A percentile compares a stretch with the other conserved stretches of the same genome.
These are phyloP conservation scores for Fraxinus baroniana DNA, from an alignment of 305 asterid genomes.

Conservation along the genomic window DNA sequence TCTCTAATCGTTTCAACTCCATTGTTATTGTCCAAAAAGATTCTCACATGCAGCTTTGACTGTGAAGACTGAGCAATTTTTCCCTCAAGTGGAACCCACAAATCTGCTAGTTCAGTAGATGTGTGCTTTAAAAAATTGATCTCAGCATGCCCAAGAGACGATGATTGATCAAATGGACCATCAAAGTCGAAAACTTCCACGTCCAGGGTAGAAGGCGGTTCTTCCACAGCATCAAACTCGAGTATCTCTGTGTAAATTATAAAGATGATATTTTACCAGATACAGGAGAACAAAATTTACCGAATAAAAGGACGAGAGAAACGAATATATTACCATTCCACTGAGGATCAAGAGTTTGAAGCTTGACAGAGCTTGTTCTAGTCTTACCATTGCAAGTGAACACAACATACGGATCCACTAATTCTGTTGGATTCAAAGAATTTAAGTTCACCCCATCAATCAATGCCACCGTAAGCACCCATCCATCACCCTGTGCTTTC, in stretches of 20 bases:
- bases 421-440: slow-evolving; percentile 46
- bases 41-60: slow-evolving; percentile 73
- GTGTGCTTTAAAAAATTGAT: slow-evolving; percentile 81
- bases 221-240: slow-evolving; percentile 86
- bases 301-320: not conserved
- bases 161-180: slow-evolving; percentile 73
- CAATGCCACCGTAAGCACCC: slow-evolving; percentile 84
- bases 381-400: slow-evolving; percentile 87
- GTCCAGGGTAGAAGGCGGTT: slow-evolving; percentile 82
- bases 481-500: slow-evolving; percentile 85
- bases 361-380: slow-evolving; percentile 90
- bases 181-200: slow-evolving; percentile 83
- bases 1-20: slow-evolving; percentile 87
- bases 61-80: slow-evolving; percentile 69
- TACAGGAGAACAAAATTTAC: not conserved
- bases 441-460: slow-evolving; percentile 67
- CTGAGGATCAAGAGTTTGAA: slow-evolving; percentile 71
- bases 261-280: slow-evolving; percentile 13
- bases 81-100: slow-evolving; percentile 84
- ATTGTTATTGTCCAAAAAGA: slow-evolving; percentile 75
- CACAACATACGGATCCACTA: slow-evolving; percentile 77
- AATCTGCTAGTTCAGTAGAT: slow-evolving; percentile 72
- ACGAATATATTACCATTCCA: slow-evolving; percentile 59
- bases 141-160: slow-evolving; percentile 81
- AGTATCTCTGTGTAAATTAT: slow-evolving; percentile 59